Base-by-base conservation (phyloP, 176 grass and related monocot genomes). In the Oryza coarctata region DNA sequence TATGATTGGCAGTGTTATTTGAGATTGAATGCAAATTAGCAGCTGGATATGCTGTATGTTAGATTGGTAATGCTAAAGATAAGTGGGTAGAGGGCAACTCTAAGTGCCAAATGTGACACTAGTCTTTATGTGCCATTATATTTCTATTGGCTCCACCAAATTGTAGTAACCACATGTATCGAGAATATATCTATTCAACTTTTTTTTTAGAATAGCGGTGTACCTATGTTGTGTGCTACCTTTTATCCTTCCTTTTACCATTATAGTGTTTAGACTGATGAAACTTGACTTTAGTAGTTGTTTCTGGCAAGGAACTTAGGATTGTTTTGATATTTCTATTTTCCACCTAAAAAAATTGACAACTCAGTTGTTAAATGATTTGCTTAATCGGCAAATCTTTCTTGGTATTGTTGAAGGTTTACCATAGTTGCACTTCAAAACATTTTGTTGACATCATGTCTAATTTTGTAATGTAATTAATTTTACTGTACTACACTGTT, bases 201-300 rank as follows among this genome's bases (percentile, higher is more conserved):
- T 86, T 47, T 20, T 60, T 80, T 58, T 41, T 18, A 0, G 47
- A 0, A 70, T 36, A 49, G n/a, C 17, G 1, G 15, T 58, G 7
- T 52, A 2, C 22, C 52, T 15, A 3, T 20, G 23, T 9, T 11
- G 23, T 28, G 39, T 30, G 0, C 63, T 25, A 23, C 11, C 35
- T 71, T 81, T 81, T 33, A 33, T 33, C 4, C 32, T n/a, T n/a
- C n/a, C n/a, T n/a, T n/a, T n/a, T 65, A 57, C 67, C n/a, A 58
- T 74, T 63, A 43, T 22, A 3, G 18, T 57, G 34, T 58, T 34
- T 65, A 12, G n/a, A 63, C 1, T 50, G 28, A 9, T 33, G 25
- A 26, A 22, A 29, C 15, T 27, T 72, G 2, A 2, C 3, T 44
- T 85, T 14, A 66, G 17, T 73, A 9, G 20, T 76, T 65, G 25